Percentiles rank a stretch among this genome's conserved stretches.
These are phyloP conservation scores for Wickerhamomyces sp. DNA, from an alignment of 1,139 yeast species.

Conservation along the genomic window DNA sequence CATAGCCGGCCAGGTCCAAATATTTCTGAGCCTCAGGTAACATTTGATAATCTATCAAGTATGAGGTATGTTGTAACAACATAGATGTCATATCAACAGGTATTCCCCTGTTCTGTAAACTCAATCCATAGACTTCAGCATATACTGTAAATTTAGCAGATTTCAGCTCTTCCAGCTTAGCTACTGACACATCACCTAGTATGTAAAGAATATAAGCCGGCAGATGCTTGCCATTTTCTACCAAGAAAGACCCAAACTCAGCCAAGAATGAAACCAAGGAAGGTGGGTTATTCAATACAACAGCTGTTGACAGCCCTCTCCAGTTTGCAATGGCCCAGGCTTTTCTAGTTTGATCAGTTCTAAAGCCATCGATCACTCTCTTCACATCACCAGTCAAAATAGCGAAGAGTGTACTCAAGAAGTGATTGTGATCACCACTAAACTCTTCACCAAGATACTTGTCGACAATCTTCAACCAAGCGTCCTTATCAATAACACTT, in stretches of 20 bases:
- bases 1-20: constrained; percentile 45
- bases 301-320: constrained; percentile 45
- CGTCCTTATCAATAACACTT: constrained; percentile 55
- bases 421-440: constrained; percentile 40
- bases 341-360: constrained; percentile 34
- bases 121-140: constrained; percentile 71
- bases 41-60: constrained; percentile 60
- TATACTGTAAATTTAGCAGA: constrained; percentile 42
- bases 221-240: constrained; percentile 31
- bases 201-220: constrained; percentile 46
- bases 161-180: constrained; percentile 16
- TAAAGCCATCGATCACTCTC: constrained; percentile 47
- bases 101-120: constrained; percentile 31
- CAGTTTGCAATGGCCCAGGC: constrained; percentile 50
- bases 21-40: constrained; percentile 54
- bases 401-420: constrained; percentile 60
- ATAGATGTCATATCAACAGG: constrained; percentile 42
- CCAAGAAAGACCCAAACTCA: constrained; percentile 50
- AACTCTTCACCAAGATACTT: constrained; percentile 43
- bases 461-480: constrained; percentile 54
- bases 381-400: constrained; percentile 61
- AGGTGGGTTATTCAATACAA: constrained; percentile 35
- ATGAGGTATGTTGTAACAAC: constrained; percentile 58
- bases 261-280: constrained; percentile 41
- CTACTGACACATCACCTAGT: constrained; percentile 44